Evolutionary conservation across 257 asterid genomes (phyloP).

Genomic region (Henckelia pumila): DNA sequence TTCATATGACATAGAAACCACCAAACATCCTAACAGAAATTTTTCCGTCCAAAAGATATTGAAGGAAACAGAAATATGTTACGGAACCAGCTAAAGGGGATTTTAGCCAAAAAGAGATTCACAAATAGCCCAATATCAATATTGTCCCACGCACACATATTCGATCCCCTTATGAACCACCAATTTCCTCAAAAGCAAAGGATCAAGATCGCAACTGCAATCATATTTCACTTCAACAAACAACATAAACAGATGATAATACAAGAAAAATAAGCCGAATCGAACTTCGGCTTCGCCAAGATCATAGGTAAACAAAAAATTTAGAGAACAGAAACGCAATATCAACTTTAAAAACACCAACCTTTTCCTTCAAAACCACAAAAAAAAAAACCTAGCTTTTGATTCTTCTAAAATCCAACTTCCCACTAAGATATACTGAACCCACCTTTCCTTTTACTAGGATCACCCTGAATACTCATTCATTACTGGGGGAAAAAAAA

Average conservation of each 20-base stretch:
- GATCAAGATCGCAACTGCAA: not conserved
- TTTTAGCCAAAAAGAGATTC: too few species aligned
- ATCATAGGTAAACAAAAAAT: not conserved
- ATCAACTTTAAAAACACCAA: not conserved
- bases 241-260: constrained; percentile 16
- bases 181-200: too few species aligned
- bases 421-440: not conserved
- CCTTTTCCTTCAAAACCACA: not conserved
- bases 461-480: not conserved
- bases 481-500: not conserved
- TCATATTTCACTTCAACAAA: not conserved
- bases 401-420: not conserved
- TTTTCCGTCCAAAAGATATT: too few species aligned
- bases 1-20: not conserved
- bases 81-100: too few species aligned
- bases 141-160: too few species aligned
- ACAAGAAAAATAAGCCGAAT: not conserved
- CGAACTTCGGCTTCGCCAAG: not conserved
- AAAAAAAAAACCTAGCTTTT: too few species aligned
- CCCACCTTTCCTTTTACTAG: not conserved
- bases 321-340: not conserved
- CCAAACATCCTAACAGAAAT: not conserved
- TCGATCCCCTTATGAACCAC: too few species aligned
- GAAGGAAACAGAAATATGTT: too few species aligned
- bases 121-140: too few species aligned